phyloP scores from a whole-genome alignment of 2,329 filamentous ascomycete species.

The Sporothrix pallida region DNA sequence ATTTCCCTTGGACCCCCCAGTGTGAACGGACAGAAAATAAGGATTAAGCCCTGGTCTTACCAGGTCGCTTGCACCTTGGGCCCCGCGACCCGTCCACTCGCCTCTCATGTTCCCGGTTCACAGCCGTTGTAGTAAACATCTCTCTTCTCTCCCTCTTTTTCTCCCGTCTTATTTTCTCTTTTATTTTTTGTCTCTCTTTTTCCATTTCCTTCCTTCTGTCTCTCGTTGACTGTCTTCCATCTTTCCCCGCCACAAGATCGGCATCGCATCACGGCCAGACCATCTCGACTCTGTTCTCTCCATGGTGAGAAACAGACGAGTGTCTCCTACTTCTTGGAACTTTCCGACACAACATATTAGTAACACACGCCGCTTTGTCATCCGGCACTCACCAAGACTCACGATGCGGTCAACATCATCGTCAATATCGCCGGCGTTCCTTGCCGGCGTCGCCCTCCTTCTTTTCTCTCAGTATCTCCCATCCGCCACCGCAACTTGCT shows the following conservation, averaged over 20 bases:
- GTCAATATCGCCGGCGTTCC: neutral
- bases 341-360: neutral
- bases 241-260: slow-evolving; percentile 5
- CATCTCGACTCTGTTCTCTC: neutral
- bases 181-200: neutral
- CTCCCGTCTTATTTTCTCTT: slow-evolving; percentile 12
- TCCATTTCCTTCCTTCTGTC: neutral
- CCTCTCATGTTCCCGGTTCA: neutral
- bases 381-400: neutral
- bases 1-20: neutral
- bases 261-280: slow-evolving; percentile 1
- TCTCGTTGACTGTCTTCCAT: neutral
- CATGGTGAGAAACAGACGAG: neutral
- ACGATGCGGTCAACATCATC: neutral
- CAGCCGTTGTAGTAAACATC: neutral
- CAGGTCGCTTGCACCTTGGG: neutral
- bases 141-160: neutral
- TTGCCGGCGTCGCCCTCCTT: slow-evolving; percentile 1
- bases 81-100: neutral
- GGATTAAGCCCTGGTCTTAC: neutral
- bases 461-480: neutral
- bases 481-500: slow-evolving; percentile 39
- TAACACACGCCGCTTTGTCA: neutral
- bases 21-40: neutral
- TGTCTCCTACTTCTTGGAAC: neutral